A percentile compares a stretch with the other conserved stretches of the same genome.
Evolutionary conservation across 768 basidiomycete species (phyloP).

Genomic region (Xerocomus spinulosus): DNA sequence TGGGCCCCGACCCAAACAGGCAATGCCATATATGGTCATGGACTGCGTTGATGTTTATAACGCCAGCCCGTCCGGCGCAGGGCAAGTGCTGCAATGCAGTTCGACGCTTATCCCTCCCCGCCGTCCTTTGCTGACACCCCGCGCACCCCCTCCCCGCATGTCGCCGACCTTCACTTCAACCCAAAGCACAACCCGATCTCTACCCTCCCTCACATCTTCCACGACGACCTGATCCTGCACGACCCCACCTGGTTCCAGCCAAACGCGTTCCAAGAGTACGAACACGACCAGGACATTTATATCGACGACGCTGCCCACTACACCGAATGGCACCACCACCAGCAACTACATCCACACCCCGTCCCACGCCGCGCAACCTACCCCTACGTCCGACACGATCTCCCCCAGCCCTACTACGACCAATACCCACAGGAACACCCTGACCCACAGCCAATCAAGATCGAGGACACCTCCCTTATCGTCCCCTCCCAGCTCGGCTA

Average conservation of each 20-base stretch:
- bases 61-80: slow-evolving; percentile 4
- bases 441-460: slow-evolving; percentile 46
- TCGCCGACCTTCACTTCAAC: slow-evolving; percentile 33
- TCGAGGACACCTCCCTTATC: slow-evolving; percentile 57
- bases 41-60: slow-evolving; percentile 34
- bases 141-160: slow-evolving; percentile 66
- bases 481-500: slow-evolving; percentile 57
- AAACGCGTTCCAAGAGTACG: slow-evolving; percentile 68
- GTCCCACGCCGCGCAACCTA: slow-evolving; percentile 63
- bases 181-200: slow-evolving; percentile 39
- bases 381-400: slow-evolving; percentile 74
- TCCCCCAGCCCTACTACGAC: slow-evolving; percentile 37
- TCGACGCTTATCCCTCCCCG: slow-evolving; percentile 53
- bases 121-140: slow-evolving; percentile 61
- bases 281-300: slow-evolving; percentile 47
- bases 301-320: slow-evolving; percentile 34
- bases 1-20: slow-evolving; percentile 22
- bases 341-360: slow-evolving; percentile 36
- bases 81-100: slow-evolving; percentile 37
- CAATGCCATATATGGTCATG: slow-evolving; percentile 20
- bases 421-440: slow-evolving; percentile 31
- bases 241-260: slow-evolving; percentile 33
- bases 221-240: slow-evolving; percentile 35
- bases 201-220: slow-evolving; percentile 50
- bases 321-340: slow-evolving; percentile 33